phyloP scores from a whole-genome alignment of 169 alveolate genomes.

The Eimeria maxima region DNA sequence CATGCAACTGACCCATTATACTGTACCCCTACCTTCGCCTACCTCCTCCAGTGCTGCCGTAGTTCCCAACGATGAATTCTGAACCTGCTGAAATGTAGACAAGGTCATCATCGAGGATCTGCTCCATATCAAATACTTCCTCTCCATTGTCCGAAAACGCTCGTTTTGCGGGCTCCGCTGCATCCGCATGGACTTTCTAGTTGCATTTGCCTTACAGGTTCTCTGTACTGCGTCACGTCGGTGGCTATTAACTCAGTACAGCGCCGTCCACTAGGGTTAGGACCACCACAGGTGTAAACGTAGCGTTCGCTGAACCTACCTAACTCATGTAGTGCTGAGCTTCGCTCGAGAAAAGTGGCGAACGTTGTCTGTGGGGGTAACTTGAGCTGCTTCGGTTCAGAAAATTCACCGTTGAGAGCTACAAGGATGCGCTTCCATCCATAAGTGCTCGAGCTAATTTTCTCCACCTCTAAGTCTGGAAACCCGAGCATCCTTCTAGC shows the following conservation, averaged over 20 bases:
- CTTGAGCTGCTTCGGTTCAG: conserved; percentile 79
- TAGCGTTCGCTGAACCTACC: conserved; percentile 13
- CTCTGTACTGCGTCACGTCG: neutral
- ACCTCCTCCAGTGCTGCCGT: conserved; percentile 72
- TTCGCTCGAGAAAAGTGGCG: conserved; percentile 59
- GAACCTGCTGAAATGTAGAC: conserved; percentile 72
- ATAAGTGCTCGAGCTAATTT: conserved; percentile 53
- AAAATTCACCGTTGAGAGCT: conserved; percentile 66
- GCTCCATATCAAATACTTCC: conserved; percentile 76
- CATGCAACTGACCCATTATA: neutral
- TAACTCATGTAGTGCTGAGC: conserved; percentile 57
- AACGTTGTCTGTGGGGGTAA: conserved; percentile 66
- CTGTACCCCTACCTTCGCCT: neutral
- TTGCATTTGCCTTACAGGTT: neutral
- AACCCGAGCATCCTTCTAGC: conserved; percentile 67
- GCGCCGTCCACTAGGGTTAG: neutral
- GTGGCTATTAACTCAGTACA: neutral
- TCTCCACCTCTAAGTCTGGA: conserved; percentile 69
- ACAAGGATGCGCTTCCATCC: conserved; percentile 76
- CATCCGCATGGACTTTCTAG: neutral
- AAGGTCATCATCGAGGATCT: conserved; percentile 77
- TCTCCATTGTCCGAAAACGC: conserved; percentile 79
- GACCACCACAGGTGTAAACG: neutral
- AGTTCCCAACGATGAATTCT: conserved; percentile 40
- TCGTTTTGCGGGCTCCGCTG: conserved; percentile 74